phyloP scores from a whole-genome alignment of 2,329 filamentous ascomycete species.

The Fusarium tricinctum region DNA sequence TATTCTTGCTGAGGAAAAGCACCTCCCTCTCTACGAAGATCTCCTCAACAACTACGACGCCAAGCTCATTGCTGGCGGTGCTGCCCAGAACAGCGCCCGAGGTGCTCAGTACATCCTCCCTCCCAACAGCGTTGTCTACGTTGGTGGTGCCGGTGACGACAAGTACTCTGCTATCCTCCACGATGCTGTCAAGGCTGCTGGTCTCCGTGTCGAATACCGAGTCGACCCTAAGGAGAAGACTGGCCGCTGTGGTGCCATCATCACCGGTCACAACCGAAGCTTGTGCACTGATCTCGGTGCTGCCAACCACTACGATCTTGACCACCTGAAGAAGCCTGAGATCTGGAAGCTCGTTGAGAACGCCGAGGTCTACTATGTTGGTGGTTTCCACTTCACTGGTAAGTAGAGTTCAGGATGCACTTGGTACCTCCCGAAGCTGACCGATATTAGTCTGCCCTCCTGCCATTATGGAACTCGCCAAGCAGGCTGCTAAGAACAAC shows the following conservation, averaged over 20 bases:
- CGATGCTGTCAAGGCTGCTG: conserved; percentile 87
- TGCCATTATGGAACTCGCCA: conserved; percentile 88
- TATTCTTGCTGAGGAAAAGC: conserved; percentile 94
- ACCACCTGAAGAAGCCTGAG: conserved; percentile 90
- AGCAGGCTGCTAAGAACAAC: conserved; percentile 89
- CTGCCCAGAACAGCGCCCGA: conserved; percentile 96
- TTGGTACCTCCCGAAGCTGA: conserved; percentile 23
- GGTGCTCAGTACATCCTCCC: conserved; percentile 97
- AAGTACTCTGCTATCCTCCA: conserved; percentile 92
- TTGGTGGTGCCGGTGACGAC: conserved; percentile 94
- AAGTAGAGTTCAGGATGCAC: conserved; percentile 27
- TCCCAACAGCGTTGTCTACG: conserved; percentile 89
- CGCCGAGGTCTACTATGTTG: conserved; percentile 91
- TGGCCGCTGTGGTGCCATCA: conserved; percentile 94
- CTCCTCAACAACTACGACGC: conserved; percentile 92
- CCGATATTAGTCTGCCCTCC: conserved; percentile 78
- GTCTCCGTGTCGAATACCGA: conserved; percentile 94
- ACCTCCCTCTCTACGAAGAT: conserved; percentile 91
- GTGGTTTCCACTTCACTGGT: conserved; percentile 94
- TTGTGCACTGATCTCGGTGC: conserved; percentile 96
- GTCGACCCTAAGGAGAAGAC: conserved; percentile 88
- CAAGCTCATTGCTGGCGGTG: conserved; percentile 94
- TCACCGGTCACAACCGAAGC: conserved; percentile 95
- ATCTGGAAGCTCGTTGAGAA: conserved; percentile 94
- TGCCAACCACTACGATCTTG: conserved; percentile 96